Evolutionary conservation across 352 stramenopile genomes (phyloP).

Genomic region (Globisporangium okanoganense): DNA sequence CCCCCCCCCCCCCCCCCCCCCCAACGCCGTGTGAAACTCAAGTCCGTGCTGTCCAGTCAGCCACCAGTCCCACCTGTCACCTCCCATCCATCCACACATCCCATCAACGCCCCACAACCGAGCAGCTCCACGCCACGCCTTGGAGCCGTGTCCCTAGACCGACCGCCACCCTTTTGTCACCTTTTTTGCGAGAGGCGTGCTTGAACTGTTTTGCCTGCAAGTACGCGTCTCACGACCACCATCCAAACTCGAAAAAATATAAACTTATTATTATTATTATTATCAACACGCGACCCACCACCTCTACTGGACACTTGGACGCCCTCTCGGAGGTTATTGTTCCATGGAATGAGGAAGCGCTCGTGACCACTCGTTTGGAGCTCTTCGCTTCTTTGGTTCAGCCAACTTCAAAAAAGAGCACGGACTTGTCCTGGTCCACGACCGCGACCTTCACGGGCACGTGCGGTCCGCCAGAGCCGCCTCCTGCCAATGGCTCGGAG

Average conservation of each 20-base stretch:
- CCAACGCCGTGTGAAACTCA: slow-evolving; percentile 6
- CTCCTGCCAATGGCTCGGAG: background rate
- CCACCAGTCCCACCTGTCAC: background rate
- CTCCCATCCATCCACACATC: background rate
- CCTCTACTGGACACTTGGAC: background rate
- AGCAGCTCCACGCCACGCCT: slow-evolving; percentile 2
- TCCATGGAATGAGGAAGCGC: slow-evolving; percentile 5
- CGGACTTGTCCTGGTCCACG: slow-evolving; percentile 43
- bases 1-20: background rate
- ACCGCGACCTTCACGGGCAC: slow-evolving; percentile 65
- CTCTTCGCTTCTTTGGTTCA: slow-evolving; percentile 12
- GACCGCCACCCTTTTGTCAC: slow-evolving; percentile 6
- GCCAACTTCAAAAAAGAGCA: slow-evolving; percentile 62
- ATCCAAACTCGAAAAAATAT: slow-evolving; percentile 15
- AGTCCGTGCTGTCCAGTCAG: slow-evolving; percentile 6
- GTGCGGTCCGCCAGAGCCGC: background rate
- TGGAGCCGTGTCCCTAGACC: slow-evolving; percentile 3
- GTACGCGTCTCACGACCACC: background rate
- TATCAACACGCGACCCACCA: background rate
- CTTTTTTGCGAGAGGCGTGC: slow-evolving; percentile 12
- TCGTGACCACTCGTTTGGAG: slow-evolving; percentile 8
- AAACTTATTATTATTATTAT: slow-evolving; percentile 32
- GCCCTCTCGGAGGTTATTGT: background rate
- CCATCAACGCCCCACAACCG: slow-evolving; percentile 1
- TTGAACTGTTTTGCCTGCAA: slow-evolving; percentile 15